Evolutionary conservation across 176 grass and related monocot species (phyloP).

Genomic region (Oropetium thomaeum): DNA sequence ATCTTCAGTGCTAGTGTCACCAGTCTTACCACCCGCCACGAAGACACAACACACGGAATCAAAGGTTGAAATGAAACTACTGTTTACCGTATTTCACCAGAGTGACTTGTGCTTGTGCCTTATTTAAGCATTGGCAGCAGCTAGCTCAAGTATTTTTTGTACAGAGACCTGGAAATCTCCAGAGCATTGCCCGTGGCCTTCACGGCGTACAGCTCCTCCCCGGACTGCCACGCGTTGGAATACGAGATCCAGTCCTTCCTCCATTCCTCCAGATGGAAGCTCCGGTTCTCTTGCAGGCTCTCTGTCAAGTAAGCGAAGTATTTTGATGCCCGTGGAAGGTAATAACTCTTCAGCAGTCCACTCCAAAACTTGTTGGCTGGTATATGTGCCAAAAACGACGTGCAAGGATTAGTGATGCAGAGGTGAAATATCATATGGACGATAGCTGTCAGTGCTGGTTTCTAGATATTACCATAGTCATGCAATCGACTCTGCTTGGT

Average conservation of each 20-base stretch:
- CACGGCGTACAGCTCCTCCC: constrained; percentile 52
- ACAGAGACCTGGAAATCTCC: constrained; percentile 67
- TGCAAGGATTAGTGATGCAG: not conserved
- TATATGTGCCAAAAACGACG: not conserved
- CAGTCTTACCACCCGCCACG: not conserved
- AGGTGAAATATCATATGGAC: not conserved
- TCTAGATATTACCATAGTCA: constrained; percentile 76
- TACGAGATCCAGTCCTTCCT: constrained; percentile 82
- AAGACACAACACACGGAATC: not conserved
- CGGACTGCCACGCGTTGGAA: constrained; percentile 73
- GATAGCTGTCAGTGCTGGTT: not conserved
- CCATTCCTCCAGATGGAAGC: constrained; percentile 78
- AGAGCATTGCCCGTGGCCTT: constrained; percentile 57
- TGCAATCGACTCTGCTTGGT: constrained; percentile 84
- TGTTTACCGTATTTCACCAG: not conserved
- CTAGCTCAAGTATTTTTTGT: constrained; percentile 72
- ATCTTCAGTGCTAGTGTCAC: not conserved
- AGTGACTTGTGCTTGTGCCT: not conserved
- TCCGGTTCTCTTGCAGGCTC: constrained; percentile 62
- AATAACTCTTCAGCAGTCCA: constrained; percentile 84
- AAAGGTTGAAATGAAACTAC: not conserved
- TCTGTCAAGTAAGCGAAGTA: constrained; percentile 65
- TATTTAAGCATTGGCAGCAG: not conserved
- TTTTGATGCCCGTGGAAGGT: constrained; percentile 79
- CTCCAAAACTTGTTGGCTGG: constrained; percentile 97